Evolutionary conservation across 768 basidiomycete species (phyloP), one percentile per base, ranked within the genome.

Genomic region (Agaricus blazei): DNA sequence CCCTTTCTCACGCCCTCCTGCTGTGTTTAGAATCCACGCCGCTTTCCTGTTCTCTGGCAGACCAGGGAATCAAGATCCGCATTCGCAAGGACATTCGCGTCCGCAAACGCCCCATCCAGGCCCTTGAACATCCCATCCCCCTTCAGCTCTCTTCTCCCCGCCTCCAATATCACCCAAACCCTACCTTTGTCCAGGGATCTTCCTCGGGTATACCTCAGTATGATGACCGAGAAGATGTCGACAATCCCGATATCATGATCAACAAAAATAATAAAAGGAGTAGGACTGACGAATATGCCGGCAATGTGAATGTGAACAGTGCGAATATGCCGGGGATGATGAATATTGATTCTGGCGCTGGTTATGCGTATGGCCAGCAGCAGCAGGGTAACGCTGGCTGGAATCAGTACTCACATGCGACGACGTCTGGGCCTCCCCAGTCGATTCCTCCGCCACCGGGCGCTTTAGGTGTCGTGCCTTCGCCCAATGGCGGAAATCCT

Each of bases 11-110:
- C 38, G 15, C 27, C 19, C 19, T 19, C 19, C 24, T 45, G 27
- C 6, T 40, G n/a, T 40, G 40, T 19, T 19, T 67, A 93, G 93
- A 93, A 70, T 93, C 91, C 3, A 94, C 93, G 0, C 84, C 87
- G 3, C 78, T 96, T 0, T 95, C 93, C 1, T 90, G 87, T 60
- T 90, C 90, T 0, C 81, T 95, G 52, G 92, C 93, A n/a, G 93
- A 95, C 65, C 93, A 95, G 70, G 93, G 93, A 24, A 93, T 95
- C 71, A 96, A 95, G 71, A 94, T 96, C 52, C 85, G 93, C 29
- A 95, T 95, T 51, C 82, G 93, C 36, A 95, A 94, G 68, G 92
- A 95, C 57, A 91, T 93, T 36, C 84, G 91, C 1, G 85, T 89
- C 26, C 81, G 91, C 59, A 92, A 91, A 66, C 75, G 85, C 9